phyloP scores from a whole-genome alignment of 106 monocot genomes.

The Ottelia alismoides region DNA sequence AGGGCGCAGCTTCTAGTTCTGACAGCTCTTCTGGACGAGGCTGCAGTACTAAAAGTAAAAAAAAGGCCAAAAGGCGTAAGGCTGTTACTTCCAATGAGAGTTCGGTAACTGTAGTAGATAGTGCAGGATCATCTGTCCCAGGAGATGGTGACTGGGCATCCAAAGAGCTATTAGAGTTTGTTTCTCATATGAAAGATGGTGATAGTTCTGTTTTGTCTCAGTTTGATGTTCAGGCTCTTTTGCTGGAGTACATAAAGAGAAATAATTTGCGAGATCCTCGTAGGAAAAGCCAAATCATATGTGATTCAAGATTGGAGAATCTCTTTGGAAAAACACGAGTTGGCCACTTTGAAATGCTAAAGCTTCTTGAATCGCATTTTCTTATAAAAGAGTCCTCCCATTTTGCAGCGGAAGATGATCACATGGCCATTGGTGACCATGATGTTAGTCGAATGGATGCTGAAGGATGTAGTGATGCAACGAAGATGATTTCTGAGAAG shows the following conservation, averaged over 20 bases:
- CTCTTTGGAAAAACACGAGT: slow-evolving; percentile 85
- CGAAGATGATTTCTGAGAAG: slow-evolving; percentile 25
- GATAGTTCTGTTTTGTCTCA: slow-evolving; percentile 59
- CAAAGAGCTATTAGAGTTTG: slow-evolving; percentile 72
- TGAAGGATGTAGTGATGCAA: slow-evolving; percentile 55
- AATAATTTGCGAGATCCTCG: slow-evolving; percentile 80
- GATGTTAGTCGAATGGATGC: slow-evolving; percentile 43
- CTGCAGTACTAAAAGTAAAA: slow-evolving; percentile 25
- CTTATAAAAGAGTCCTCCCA: slow-evolving; percentile 53
- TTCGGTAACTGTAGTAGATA: slow-evolving; percentile 13
- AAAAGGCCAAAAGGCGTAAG: slow-evolving; percentile 25
- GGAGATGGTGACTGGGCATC: slow-evolving; percentile 64
- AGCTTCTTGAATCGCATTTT: slow-evolving; percentile 94
- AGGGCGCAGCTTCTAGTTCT: slow-evolving; percentile 26
- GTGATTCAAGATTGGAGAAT: slow-evolving; percentile 59
- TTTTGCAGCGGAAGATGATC: slow-evolving; percentile 50
- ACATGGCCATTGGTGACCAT: slow-evolving; percentile 51
- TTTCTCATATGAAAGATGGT: slow-evolving; percentile 67
- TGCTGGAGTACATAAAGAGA: slow-evolving; percentile 84
- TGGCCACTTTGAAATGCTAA: slow-evolving; percentile 97
- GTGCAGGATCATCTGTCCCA: slow-evolving; percentile 9
- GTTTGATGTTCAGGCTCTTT: slow-evolving; percentile 81
- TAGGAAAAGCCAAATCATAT: slow-evolving; percentile 80
- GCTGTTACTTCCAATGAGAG: slow-evolving; percentile 3
- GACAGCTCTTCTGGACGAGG: slow-evolving; percentile 33